Conservation (phyloP, 176 grass and related monocot species). For the Eremochloa ophiuroides region DNA sequence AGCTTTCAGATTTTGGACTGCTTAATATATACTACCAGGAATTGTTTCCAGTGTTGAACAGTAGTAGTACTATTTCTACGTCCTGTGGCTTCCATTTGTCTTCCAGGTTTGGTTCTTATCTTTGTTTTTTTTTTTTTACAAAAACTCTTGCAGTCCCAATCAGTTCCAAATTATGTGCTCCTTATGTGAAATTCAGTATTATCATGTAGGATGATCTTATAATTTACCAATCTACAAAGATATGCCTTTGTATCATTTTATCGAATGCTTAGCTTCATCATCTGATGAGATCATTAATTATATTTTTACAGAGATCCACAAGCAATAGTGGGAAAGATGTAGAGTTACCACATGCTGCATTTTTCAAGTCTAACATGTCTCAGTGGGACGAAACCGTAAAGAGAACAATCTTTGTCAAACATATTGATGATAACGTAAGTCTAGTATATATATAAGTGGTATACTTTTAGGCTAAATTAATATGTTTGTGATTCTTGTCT, state of each 20-base stretch:
- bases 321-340: background rate
- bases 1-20: background rate
- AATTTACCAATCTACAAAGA: background rate
- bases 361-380: background rate
- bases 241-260: background rate
- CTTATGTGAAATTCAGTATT: background rate
- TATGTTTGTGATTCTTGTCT: background rate
- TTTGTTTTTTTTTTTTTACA: background rate
- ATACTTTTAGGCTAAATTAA: background rate
- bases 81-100: background rate
- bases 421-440: background rate
- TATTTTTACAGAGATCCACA: background rate
- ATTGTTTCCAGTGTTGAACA: background rate
- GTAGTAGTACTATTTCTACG: background rate
- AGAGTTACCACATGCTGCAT: background rate
- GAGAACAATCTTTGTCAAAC: slow-evolving; percentile 8
- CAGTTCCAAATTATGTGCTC: background rate
- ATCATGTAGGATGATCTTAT: background rate
- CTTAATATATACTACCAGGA: background rate
- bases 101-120: background rate
- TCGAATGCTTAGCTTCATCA: background rate
- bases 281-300: background rate
- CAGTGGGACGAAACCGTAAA: background rate
- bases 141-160: background rate
- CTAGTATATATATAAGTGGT: background rate